phyloP scores from a whole-genome alignment of 2,329 filamentous ascomycete species.

The Fusarium sp. region DNA sequence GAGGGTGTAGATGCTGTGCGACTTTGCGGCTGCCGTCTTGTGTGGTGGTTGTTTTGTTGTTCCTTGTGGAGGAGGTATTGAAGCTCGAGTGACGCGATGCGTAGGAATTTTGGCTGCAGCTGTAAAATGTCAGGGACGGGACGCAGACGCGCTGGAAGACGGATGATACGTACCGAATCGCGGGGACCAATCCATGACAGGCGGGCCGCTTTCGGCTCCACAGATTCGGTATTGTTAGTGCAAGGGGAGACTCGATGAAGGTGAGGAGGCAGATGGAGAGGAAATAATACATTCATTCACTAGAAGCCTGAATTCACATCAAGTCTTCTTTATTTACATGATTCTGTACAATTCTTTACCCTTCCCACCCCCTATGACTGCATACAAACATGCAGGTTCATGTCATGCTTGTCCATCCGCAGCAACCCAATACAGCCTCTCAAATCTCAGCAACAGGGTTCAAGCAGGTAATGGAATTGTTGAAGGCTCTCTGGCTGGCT shows the following conservation, averaged over 20 bases:
- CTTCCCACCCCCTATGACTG: slow-evolving; percentile 6
- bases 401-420: background rate
- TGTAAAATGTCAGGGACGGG: slow-evolving; percentile 6
- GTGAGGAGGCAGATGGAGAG: too few species aligned
- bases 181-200: slow-evolving; percentile 30
- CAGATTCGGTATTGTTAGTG: slow-evolving; percentile 18
- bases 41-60: background rate
- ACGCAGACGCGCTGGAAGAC: background rate
- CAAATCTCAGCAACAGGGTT: slow-evolving; percentile 2
- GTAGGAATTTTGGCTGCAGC: slow-evolving; percentile 8
- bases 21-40: background rate
- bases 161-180: slow-evolving; percentile 23
- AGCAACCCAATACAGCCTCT: background rate
- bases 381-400: background rate
- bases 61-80: background rate
- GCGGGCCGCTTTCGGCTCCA: slow-evolving; percentile 39
- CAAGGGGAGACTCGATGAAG: background rate
- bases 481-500: background rate
- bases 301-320: background rate
- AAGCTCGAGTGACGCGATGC: slow-evolving; percentile 14
- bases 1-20: background rate
- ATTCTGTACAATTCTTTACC: background rate
- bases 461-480: background rate
- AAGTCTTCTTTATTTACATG: background rate
- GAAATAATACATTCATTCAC: too few species aligned